phyloP scores from a whole-genome alignment of 2,329 filamentous ascomycete genomes.

The Whalleya microplaca region DNA sequence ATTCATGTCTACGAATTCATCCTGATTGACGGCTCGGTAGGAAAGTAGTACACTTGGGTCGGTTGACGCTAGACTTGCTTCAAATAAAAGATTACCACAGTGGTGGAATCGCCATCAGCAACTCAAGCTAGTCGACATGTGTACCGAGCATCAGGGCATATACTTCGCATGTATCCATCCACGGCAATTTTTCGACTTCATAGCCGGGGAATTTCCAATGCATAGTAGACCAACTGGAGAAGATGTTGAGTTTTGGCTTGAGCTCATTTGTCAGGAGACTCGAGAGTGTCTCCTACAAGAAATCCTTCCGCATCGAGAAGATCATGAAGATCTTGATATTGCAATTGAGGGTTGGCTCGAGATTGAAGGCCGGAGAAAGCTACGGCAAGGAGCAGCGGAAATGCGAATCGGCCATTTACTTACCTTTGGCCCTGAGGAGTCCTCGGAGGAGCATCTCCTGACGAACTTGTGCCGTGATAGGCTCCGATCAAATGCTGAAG shows the following conservation, averaged over 20 bases:
- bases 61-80: background rate
- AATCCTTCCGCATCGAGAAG: slow-evolving; percentile 6
- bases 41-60: background rate
- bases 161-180: slow-evolving; percentile 9
- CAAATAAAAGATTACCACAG: background rate
- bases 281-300: slow-evolving; percentile 6
- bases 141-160: slow-evolving; percentile 10
- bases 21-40: background rate
- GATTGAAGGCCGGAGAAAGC: slow-evolving; percentile 13
- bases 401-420: slow-evolving; percentile 8
- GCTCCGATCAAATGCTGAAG: slow-evolving; percentile 12
- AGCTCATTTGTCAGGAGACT: slow-evolving; percentile 11
- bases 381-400: slow-evolving; percentile 2
- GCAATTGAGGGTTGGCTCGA: slow-evolving; percentile 24
- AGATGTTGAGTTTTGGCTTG: slow-evolving; percentile 6
- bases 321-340: slow-evolving; percentile 14
- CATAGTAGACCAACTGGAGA: background rate
- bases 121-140: slow-evolving; percentile 11
- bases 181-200: slow-evolving; percentile 6
- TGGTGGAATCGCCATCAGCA: background rate
- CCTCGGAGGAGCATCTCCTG: slow-evolving; percentile 9
- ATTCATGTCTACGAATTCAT: background rate
- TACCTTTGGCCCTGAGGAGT: slow-evolving; percentile 18
- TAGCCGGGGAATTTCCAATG: slow-evolving; percentile 5
- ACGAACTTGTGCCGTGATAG: slow-evolving; percentile 5